phyloP scores from a whole-genome alignment of 129 eudicot genomes.

The Daucus carota region DH1_v3.0 NC_030385.2:10914501-10915000 shows the following conservation, averaged over 20 bases:
- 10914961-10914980: background rate
- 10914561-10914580: background rate
- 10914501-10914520: background rate
- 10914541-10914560: background rate
- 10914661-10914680: constrained; percentile 94
- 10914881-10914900: background rate
- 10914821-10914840: background rate
- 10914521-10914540: background rate
- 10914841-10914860: background rate
- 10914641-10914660: constrained; percentile 95
- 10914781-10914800: background rate
- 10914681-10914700: background rate
- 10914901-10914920: background rate
- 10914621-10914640: constrained; percentile 77
- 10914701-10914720: background rate
- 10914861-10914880: background rate
- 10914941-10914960: background rate
- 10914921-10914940: background rate
- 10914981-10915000: background rate
- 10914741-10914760: background rate
- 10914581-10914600: constrained; percentile 83
- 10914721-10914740: background rate
- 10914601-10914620: constrained; percentile 69
- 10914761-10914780: background rate
- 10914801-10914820: background rate